Evolutionary conservation across 768 basidiomycete species (phyloP).

Genomic region (Lactifluus pinguis): DNA sequence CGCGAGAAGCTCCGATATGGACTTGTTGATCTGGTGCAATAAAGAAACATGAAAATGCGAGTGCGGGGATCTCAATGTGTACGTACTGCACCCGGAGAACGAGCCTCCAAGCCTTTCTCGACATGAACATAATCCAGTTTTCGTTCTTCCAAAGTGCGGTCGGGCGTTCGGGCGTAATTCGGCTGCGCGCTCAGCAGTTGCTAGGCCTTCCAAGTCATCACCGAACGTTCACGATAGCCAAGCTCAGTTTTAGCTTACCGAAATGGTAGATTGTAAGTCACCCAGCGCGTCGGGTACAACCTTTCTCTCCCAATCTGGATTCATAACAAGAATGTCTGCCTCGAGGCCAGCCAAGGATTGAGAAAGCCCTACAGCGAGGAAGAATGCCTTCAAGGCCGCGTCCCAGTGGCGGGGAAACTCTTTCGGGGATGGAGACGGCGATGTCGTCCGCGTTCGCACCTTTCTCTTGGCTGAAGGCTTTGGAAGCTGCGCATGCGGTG

Average conservation of each 20-base stretch:
- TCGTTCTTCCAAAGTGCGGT: slow-evolving; percentile 48
- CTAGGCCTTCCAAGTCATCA: slow-evolving; percentile 14
- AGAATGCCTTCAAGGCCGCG: slow-evolving; percentile 16
- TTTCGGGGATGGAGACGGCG: slow-evolving; percentile 16
- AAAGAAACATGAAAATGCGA: not conserved
- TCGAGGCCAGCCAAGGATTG: slow-evolving; percentile 23
- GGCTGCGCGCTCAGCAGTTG: slow-evolving; percentile 20
- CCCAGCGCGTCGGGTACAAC: slow-evolving; percentile 21
- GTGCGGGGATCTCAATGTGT: not conserved
- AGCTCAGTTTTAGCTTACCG: slow-evolving; percentile 15
- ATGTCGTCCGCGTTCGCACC: slow-evolving; percentile 2
- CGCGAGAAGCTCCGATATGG: slow-evolving; percentile 64
- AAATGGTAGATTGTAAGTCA: slow-evolving; percentile 17
- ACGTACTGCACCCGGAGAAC: slow-evolving; percentile 53
- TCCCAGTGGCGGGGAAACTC: slow-evolving; percentile 20
- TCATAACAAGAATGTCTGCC: slow-evolving; percentile 25
- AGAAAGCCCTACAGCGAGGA: slow-evolving; percentile 20
- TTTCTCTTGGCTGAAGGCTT: slow-evolving; percentile 5
- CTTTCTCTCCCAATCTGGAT: slow-evolving; percentile 22
- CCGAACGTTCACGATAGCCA: not conserved
- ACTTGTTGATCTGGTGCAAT: slow-evolving; percentile 44
- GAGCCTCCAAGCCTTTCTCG: slow-evolving; percentile 37
- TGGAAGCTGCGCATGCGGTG: not conserved
- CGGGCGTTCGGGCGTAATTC: slow-evolving; percentile 20
- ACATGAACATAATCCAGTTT: slow-evolving; percentile 55